Conservation (phyloP, 2,329 filamentous ascomycete species). For the Calonectria pauciramosa region DNA sequence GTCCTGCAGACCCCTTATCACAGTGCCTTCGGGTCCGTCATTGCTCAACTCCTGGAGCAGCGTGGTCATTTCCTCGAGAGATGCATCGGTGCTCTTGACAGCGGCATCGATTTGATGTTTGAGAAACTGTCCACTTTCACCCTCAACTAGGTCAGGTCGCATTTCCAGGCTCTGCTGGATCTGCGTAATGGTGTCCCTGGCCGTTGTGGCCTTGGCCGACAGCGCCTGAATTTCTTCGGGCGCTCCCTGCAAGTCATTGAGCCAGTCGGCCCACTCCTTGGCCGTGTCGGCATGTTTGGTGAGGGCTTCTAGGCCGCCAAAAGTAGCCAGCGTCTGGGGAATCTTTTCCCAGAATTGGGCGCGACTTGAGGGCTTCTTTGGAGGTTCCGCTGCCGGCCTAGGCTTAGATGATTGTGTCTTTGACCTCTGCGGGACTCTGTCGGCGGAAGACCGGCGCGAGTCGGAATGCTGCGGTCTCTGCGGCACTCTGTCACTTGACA, state of each 20-base stretch:
- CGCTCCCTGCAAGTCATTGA: slow-evolving; percentile 48
- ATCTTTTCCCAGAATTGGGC: slow-evolving; percentile 39
- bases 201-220: slow-evolving; percentile 44
- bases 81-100: slow-evolving; percentile 43
- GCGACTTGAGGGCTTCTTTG: not conserved
- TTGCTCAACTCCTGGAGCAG: slow-evolving; percentile 47
- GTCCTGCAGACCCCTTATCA: slow-evolving; percentile 42
- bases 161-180: slow-evolving; percentile 47
- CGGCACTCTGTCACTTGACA: not conserved
- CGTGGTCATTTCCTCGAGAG: slow-evolving; percentile 48
- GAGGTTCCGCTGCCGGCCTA: not conserved
- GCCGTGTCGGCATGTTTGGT: slow-evolving; percentile 48
- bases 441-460: not conserved
- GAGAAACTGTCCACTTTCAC: slow-evolving; percentile 45
- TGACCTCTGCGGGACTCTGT: not conserved
- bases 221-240: slow-evolving; percentile 49
- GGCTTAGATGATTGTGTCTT: not conserved
- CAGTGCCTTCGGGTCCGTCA: slow-evolving; percentile 37
- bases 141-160: slow-evolving; percentile 49
- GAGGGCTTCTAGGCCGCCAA: slow-evolving; percentile 44
- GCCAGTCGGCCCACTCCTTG: slow-evolving; percentile 52
- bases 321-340: slow-evolving; percentile 43
- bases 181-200: slow-evolving; percentile 49
- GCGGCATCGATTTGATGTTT: slow-evolving; percentile 47
- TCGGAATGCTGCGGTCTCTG: not conserved